Base-by-base conservation (phyloP, 2,329 filamentous ascomycete genomes). In the Pyrenochaeta sp. region DNA sequence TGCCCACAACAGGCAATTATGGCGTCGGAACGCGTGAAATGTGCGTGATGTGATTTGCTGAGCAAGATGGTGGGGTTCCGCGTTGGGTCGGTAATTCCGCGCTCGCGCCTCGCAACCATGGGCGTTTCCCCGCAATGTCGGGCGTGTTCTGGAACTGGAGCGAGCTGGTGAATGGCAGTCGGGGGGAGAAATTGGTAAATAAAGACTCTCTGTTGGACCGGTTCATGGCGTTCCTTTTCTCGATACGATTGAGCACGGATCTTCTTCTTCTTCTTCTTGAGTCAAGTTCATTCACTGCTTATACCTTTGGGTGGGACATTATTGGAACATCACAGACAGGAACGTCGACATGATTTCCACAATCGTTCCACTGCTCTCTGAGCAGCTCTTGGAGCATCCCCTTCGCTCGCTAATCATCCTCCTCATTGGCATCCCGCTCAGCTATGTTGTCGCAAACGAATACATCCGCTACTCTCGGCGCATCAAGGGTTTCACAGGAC, bases 381-480 rank as follows among this genome's bases (percentile, higher is more conserved):
- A 54, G 17, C 55, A 73, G 41, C 42, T 69, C 4, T 37, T 46
- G 11, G 40, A 61, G 17, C 64, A 76, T 44, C 64, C 71, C 11
- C 2, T 72, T 17, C 69, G 66, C 30, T 64, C 64, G 1, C 9
- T 66, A 3, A 7, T 69, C 2, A 18, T 68, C 2, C 29, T 67
- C 2, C 30, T 72, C 7, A 5, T 77, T 27, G 48, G 69, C n/a
- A 21, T 74, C 3, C 72, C 74, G 0, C 17, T 75, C 2, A 45
- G 59, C 4, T 78, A 79, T 49, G 21, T 79, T 32, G 2, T 76
- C 17, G 40, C 60, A 42, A 78, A 77, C 33, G 77, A 79, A 52
- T 64, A 72, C 36, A 50, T 72, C 17, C 69, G 76, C 29, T 63
- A 67, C 14, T 67, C 69, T 12, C 67, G 70, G 1, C 68, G 77